A percentile compares a stretch with the other conserved stretches of the same genome.
phyloP scores from a whole-genome alignment of 2,329 filamentous ascomycete species.

The Pyrenophora graminea region DNA sequence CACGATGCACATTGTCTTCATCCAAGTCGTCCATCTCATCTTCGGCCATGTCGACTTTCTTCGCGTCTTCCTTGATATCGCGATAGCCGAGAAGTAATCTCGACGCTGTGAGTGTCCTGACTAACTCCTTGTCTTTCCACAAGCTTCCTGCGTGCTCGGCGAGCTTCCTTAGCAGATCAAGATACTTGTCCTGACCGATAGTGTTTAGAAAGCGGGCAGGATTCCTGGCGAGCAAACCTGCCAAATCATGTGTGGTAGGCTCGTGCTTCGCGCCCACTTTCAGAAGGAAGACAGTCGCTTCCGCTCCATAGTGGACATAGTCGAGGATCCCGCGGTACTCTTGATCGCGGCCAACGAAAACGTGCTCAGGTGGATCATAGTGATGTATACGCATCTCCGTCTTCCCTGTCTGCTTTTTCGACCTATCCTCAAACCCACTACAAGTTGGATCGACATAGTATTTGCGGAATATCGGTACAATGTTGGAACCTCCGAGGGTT shows the following conservation, averaged over 20 bases:
- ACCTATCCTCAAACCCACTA: slow-evolving; percentile 41
- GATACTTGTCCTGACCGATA: slow-evolving; percentile 83
- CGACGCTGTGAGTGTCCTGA: slow-evolving; percentile 73
- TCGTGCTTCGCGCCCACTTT: slow-evolving; percentile 90
- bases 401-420: slow-evolving; percentile 37
- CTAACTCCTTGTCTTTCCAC: slow-evolving; percentile 78
- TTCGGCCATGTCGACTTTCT: slow-evolving; percentile 40
- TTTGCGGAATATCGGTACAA: slow-evolving; percentile 46
- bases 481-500: slow-evolving; percentile 35
- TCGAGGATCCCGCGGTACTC: slow-evolving; percentile 91
- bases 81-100: slow-evolving; percentile 83
- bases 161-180: slow-evolving; percentile 78
- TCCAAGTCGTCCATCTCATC: slow-evolving; percentile 53
- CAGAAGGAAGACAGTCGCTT: slow-evolving; percentile 86
- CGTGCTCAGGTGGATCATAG: slow-evolving; percentile 70
- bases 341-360: slow-evolving; percentile 75
- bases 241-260: slow-evolving; percentile 84
- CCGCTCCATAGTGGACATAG: slow-evolving; percentile 89
- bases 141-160: slow-evolving; percentile 72
- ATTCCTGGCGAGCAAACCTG: slow-evolving; percentile 78
- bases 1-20: slow-evolving; percentile 58
- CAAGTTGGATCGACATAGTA: slow-evolving; percentile 39
- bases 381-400: slow-evolving; percentile 49
- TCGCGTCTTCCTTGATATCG: slow-evolving; percentile 66
- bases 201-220: slow-evolving; percentile 80